phyloP scores from a whole-genome alignment of 2,329 filamentous ascomycete genomes.

The Fusarium coffeatum region DNA sequence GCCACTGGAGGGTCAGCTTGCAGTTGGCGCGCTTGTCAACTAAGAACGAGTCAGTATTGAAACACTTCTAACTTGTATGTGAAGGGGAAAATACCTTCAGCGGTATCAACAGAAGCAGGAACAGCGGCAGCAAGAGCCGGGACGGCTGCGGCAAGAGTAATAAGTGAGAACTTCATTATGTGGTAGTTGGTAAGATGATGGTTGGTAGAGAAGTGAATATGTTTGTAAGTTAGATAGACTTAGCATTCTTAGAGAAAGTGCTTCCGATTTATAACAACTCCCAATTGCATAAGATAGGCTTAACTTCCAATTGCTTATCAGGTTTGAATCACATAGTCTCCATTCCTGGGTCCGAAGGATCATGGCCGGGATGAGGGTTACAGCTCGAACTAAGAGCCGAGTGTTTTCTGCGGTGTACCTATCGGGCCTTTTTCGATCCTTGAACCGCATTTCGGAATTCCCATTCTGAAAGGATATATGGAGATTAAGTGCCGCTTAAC shows the following conservation, averaged over 20 bases:
- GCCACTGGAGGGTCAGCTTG: slow-evolving; percentile 6
- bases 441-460: neutral
- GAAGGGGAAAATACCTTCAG: neutral
- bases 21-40: neutral
- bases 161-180: neutral
- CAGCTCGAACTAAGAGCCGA: neutral
- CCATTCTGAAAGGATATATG: neutral
- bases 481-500: neutral
- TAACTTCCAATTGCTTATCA: neutral
- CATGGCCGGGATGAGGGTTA: neutral
- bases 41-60: neutral
- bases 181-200: neutral
- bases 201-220: neutral
- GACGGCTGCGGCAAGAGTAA: neutral
- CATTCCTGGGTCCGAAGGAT: neutral
- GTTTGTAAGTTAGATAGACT: neutral
- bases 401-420: neutral
- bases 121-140: neutral
- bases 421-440: neutral
- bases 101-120: neutral
- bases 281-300: accelerated
- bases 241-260: neutral
- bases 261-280: neutral
- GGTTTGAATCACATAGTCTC: neutral
- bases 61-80: accelerated